phyloP scores from a whole-genome alignment of 2,329 filamentous ascomycete genomes.

The Lachnellula occidentalis region DNA sequence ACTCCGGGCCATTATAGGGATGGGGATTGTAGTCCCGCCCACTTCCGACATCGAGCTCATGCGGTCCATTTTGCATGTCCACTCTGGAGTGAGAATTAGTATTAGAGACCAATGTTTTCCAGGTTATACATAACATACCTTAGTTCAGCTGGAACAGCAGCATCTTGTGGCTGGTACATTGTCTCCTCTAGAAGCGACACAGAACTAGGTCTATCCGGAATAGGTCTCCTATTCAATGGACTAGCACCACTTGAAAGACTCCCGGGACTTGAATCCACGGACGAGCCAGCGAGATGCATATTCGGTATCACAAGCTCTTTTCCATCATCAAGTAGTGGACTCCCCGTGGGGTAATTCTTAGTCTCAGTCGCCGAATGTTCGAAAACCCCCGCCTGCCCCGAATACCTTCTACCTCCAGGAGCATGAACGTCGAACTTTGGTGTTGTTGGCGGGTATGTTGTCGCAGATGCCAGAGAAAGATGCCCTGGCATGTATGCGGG shows the following conservation, averaged over 20 bases:
- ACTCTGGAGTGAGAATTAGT: slow-evolving; percentile 4
- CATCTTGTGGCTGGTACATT: neutral
- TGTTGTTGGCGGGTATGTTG: slow-evolving; percentile 5
- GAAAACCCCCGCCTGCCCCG: neutral
- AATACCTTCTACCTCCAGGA: neutral
- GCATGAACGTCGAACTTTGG: slow-evolving; percentile 4
- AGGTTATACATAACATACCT: slow-evolving; percentile 1
- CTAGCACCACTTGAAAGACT: neutral
- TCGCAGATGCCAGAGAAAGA: slow-evolving; percentile 10
- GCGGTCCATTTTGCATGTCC: slow-evolving; percentile 1
- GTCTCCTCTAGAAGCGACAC: slow-evolving; percentile 1
- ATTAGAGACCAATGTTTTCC: neutral
- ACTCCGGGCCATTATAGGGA: neutral
- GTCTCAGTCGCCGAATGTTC: slow-evolving; percentile 5
- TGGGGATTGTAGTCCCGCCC: neutral
- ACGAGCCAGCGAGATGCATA: neutral
- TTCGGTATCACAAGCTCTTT: slow-evolving; percentile 5
- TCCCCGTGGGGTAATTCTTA: slow-evolving; percentile 12
- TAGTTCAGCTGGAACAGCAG: slow-evolving; percentile 2
- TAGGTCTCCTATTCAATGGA: neutral
- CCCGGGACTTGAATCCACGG: slow-evolving; percentile 3
- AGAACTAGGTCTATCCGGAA: slow-evolving; percentile 1
- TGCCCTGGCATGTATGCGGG: slow-evolving; percentile 4
- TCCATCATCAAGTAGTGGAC: slow-evolving; percentile 9
- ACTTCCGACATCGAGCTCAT: slow-evolving; percentile 8